Evolutionary conservation across 176 grass and related monocot genomes (phyloP).

Genomic region (Aegilops sharonensis): DNA sequence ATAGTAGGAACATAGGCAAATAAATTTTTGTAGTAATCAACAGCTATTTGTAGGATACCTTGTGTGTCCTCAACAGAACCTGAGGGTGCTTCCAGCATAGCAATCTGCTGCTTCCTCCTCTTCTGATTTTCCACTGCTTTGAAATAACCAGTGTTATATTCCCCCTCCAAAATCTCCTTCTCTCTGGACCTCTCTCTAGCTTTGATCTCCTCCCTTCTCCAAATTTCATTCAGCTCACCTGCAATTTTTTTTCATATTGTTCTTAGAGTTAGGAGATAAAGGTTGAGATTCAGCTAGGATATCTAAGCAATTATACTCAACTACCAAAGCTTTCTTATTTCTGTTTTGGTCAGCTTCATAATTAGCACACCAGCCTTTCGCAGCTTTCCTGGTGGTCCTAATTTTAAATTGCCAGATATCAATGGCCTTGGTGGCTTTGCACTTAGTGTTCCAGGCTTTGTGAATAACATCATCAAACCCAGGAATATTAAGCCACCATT

Average conservation of each 20-base stretch:
- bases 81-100: too few species aligned
- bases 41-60: too few species aligned
- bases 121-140: too few species aligned
- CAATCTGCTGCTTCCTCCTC: neutral
- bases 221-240: neutral
- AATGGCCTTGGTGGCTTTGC: neutral
- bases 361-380: neutral
- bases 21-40: too few species aligned
- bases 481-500: neutral
- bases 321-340: too few species aligned
- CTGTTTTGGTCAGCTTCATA: neutral
- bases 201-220: too few species aligned
- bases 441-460: neutral
- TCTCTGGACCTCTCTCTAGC: too few species aligned
- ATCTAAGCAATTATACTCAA: too few species aligned
- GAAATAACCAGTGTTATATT: too few species aligned
- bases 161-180: too few species aligned
- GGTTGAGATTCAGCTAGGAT: neutral
- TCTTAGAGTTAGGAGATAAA: neutral
- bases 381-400: neutral
- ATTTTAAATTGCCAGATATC: neutral
- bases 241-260: neutral
- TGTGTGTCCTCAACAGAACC: too few species aligned
- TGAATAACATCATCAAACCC: neutral
- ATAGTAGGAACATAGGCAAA: too few species aligned